Evolutionary conservation across 345 rosid species (phyloP).

Genomic region (Abelmoschus esculentus): DNA sequence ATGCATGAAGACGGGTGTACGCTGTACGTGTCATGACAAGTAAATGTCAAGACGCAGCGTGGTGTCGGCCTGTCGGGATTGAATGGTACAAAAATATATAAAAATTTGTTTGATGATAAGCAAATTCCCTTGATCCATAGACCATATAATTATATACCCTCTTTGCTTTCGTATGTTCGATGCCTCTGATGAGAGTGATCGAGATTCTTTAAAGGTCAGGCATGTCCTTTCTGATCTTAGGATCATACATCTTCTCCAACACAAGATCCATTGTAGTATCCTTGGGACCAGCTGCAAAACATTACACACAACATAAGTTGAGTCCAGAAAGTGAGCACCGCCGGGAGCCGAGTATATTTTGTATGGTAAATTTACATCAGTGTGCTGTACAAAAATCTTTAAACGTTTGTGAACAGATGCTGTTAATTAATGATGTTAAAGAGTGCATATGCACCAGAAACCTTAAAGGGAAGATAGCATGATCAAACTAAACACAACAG

Average conservation of each 20-base stretch:
- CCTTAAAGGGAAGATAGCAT: background rate
- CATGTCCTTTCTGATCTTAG: slow-evolving; percentile 86
- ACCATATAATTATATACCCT: background rate
- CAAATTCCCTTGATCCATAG: background rate
- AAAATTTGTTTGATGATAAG: background rate
- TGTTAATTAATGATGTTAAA: background rate
- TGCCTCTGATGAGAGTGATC: slow-evolving; percentile 1
- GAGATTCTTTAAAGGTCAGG: slow-evolving; percentile 58
- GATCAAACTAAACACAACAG: background rate
- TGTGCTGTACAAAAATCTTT: background rate
- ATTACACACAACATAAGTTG: slow-evolving; percentile 4
- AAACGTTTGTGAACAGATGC: background rate
- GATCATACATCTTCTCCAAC: slow-evolving; percentile 72
- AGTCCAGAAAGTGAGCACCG: background rate
- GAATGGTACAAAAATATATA: no score
- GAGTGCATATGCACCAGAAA: background rate
- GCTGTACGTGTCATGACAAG: background rate
- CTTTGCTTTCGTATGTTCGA: background rate
- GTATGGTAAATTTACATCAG: background rate
- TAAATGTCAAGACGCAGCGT: background rate
- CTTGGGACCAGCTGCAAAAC: slow-evolving; percentile 74
- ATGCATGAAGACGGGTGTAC: slow-evolving; percentile 14
- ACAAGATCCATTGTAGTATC: slow-evolving; percentile 82
- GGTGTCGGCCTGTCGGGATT: background rate
- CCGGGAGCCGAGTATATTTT: no score